Percentiles rank a stretch among this genome's conserved stretches.
These are phyloP conservation scores for Pugionium cornutum DNA, from an alignment of 345 rosid species.

Conservation along the genomic window DNA sequence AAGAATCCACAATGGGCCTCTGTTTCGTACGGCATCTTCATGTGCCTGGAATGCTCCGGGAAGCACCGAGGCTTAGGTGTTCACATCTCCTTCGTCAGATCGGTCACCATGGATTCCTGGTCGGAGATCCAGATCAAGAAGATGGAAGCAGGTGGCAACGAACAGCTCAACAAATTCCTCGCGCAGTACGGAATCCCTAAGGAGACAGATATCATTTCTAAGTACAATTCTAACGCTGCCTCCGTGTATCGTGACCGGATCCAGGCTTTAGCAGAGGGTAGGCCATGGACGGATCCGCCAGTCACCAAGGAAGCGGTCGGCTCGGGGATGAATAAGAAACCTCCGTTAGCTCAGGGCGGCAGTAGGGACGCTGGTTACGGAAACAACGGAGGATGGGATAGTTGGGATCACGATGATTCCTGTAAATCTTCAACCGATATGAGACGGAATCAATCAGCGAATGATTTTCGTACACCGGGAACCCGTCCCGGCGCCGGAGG, in stretches of 20 bases:
- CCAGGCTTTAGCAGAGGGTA: constrained; percentile 84
- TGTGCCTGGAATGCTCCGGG: constrained; percentile 99
- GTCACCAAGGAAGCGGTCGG: constrained; percentile 59
- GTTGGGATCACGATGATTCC: constrained; percentile 81
- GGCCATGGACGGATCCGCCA: constrained; percentile 80
- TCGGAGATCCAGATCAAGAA: constrained; percentile 97
- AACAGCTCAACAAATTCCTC: constrained; percentile 69
- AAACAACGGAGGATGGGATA: constrained; percentile 75
- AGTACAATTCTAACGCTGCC: constrained; percentile 86
- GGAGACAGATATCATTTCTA: constrained; percentile 73
- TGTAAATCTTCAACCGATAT: constrained; percentile 57
- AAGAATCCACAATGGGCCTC: constrained; percentile 99
- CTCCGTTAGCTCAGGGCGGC: constrained; percentile 47
- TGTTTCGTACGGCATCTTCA: constrained; percentile 92
- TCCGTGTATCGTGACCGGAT: constrained; percentile 75
- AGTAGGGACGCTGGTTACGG: constrained; percentile 6
- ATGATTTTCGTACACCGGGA: constrained; percentile 59
- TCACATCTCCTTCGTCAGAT: constrained; percentile 98
- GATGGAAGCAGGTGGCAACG: constrained; percentile 97
- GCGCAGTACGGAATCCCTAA: constrained; percentile 75
- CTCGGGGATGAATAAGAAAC: constrained; percentile 52
- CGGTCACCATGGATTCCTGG: constrained; percentile 99
- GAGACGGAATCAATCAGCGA: constrained; percentile 77
- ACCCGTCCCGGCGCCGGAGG: constrained; percentile 38
- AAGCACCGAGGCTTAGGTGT: constrained; percentile 98